These are phyloP conservation scores for Pseudonectria foliicola DNA, from an alignment of 2,329 filamentous ascomycete species.

Conservation along the genomic window DNA sequence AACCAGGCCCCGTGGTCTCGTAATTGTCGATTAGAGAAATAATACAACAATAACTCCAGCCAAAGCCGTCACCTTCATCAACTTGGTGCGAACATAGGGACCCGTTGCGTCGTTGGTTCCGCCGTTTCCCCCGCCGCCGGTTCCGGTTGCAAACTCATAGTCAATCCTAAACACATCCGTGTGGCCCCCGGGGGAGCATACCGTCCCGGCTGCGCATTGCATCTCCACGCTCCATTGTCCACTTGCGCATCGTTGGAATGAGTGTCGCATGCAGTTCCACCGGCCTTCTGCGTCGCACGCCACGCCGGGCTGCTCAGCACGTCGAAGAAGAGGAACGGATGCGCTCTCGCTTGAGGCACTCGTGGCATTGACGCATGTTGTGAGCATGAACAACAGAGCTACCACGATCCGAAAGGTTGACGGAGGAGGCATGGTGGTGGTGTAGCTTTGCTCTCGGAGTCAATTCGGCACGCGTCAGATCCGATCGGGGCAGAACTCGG, in stretches of 20 bases:
- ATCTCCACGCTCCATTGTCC: constrained; percentile 41
- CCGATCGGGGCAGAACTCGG: too few species aligned
- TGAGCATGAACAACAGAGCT: not conserved
- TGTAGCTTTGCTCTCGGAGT: not conserved
- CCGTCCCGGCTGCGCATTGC: constrained; percentile 36
- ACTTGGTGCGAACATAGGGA: too few species aligned
- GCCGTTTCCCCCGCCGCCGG: constrained; percentile 2
- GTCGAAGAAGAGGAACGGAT: constrained; percentile 6
- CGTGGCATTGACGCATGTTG: not conserved
- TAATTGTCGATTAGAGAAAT: too few species aligned
- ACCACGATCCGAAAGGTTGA: constrained; percentile 1
- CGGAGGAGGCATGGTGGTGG: not conserved
- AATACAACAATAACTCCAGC: too few species aligned
- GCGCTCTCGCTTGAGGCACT: not conserved
- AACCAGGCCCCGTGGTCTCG: too few species aligned
- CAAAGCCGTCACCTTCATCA: too few species aligned
- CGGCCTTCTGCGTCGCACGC: constrained; percentile 41
- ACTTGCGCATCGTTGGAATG: constrained; percentile 44
- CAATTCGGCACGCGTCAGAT: too few species aligned
- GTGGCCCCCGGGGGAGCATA: constrained; percentile 37
- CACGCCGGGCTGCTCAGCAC: constrained; percentile 28
- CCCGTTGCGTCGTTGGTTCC: not conserved
- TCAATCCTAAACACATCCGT: constrained; percentile 33
- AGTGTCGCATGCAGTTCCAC: constrained; percentile 46
- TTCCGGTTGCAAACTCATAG: constrained; percentile 13